Base-by-base conservation (phyloP, 306 rosid genomes). In the Citrullus mucosospermus region DNA sequence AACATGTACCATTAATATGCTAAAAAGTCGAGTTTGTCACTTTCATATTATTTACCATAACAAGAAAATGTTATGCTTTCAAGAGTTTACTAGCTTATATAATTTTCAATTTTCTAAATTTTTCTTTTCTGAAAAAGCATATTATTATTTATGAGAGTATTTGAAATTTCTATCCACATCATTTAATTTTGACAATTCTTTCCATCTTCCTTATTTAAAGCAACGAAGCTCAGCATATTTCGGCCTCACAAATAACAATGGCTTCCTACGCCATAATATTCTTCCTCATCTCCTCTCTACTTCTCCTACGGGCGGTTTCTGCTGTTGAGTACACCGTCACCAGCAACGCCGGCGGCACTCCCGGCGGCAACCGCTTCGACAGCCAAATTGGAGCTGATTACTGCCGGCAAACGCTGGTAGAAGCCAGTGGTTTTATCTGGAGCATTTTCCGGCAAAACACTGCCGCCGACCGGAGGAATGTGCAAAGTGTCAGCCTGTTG, bases 311-410 rank as follows among this genome's bases (percentile, higher is more conserved):
- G 3, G 74, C 80, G 20, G 46, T 83, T 18, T 32, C 66, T 0
- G 91, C 86, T 4, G 86, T 86, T 3, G 82, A 87, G 1, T 91
- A 74, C 81, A 43, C 5, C 0, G 80, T 86, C 30, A 79, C 77
- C 63, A 89, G 85, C 86, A 69, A 9, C 6, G 93, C 86, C 8
- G 79, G 63, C 50, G 36, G 77, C 7, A 88, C 89, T 34, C 6
- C 83, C 1, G 89, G 90, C 1, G 90, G 90, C 14, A 50, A 48
- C 39, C 82, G 85, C 73, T 90, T 80, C 78, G 72, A 80, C 5
- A 66, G 82, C 13, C 39, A 81, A 74, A 50, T 85, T 1, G 87
- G 89, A 9, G 16, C 10, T 15, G 72, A 2, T 1, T 88, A 88
- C 39, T 57, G 54, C 61, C 79, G 55, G 58, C 81, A 85, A 58